Evolutionary conservation across 192 early-diverging fungal genomes (phyloP).

Genomic region (Coemansia sp.): DNA sequence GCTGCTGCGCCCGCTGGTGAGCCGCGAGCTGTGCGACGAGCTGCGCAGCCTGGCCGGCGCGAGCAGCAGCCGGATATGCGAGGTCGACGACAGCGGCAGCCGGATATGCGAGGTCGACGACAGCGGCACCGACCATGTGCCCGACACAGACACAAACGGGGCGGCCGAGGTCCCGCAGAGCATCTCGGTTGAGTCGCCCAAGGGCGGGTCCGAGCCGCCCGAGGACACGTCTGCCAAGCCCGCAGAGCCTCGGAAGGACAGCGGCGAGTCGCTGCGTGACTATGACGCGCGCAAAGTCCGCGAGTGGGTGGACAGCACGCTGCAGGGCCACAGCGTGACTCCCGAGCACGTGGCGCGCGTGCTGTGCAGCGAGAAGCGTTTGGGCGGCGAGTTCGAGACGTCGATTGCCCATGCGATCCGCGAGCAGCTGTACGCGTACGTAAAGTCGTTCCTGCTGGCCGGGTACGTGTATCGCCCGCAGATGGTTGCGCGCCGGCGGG

Average conservation of each 20-base stretch:
- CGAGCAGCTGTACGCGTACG: slow-evolving; percentile 86
- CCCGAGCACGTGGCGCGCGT: slow-evolving; percentile 88
- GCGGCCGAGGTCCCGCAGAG: background rate
- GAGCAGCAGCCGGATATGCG: background rate
- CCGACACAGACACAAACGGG: background rate
- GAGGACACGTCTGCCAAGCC: too few species aligned
- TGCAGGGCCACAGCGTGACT: slow-evolving; percentile 33
- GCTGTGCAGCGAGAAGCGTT: slow-evolving; percentile 69
- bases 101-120: background rate
- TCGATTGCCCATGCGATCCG: slow-evolving; percentile 91
- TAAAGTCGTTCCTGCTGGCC: slow-evolving; percentile 77
- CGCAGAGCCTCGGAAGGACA: background rate
- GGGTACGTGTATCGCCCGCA: slow-evolving; percentile 78
- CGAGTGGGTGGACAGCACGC: slow-evolving; percentile 37
- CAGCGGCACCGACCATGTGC: background rate
- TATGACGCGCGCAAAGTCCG: background rate
- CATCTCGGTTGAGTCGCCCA: background rate
- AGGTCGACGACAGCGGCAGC: background rate
- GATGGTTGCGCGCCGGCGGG: slow-evolving; percentile 29
- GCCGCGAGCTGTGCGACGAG: slow-evolving; percentile 20
- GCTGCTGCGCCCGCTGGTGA: slow-evolving; percentile 35
- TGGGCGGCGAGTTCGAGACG: slow-evolving; percentile 88
- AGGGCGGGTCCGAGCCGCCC: background rate
- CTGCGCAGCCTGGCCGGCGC: background rate
- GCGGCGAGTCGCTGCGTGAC: background rate